Conservation (phyloP, 2,329 filamentous ascomycete genomes). For the Graphilbum fragrans region DNA sequence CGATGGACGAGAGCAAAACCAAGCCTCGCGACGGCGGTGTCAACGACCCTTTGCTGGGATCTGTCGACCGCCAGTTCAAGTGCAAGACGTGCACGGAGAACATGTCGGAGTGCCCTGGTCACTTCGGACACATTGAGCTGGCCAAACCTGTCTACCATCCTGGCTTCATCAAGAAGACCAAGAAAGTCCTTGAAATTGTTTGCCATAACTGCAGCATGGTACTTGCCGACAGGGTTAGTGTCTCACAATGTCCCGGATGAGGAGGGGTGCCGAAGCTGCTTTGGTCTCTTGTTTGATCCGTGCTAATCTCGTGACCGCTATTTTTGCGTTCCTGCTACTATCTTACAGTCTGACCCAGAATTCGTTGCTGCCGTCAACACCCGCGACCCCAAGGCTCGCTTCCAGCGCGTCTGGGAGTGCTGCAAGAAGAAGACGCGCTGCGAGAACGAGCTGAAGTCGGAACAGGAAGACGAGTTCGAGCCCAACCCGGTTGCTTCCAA, state of each 20-base stretch:
- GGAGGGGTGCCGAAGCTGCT: conserved; percentile 21
- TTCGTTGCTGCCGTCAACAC: conserved; percentile 72
- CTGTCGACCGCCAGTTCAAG: conserved; percentile 89
- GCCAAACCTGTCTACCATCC: conserved; percentile 89
- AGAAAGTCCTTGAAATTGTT: conserved; percentile 97
- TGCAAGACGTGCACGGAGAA: conserved; percentile 94
- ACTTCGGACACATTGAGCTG: conserved; percentile 98
- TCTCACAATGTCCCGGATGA: conserved; percentile 22
- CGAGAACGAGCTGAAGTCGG: conserved; percentile 56
- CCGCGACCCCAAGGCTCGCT: conserved; percentile 87
- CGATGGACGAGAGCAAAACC: conserved; percentile 92
- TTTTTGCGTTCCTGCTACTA: conserved; percentile 17
- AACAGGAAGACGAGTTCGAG: conserved; percentile 56
- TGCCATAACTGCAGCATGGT: conserved; percentile 99
- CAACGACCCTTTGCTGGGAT: conserved; percentile 91
- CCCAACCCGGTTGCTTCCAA: conserved; percentile 32
- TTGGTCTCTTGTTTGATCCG: conserved; percentile 25
- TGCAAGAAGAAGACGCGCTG: conserved; percentile 84
- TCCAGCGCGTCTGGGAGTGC: conserved; percentile 81
- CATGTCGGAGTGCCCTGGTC: conserved; percentile 91
- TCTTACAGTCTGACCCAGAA: conserved; percentile 65
- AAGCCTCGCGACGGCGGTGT: conserved; percentile 84
- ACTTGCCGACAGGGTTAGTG: conserved; percentile 94
- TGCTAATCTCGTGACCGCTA: conserved; percentile 15
- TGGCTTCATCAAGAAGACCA: conserved; percentile 97